These are phyloP conservation scores for Asterella californica DNA, from an alignment of 225 moss, liverwort and hornwort genomes.

Conservation along the genomic window DNA sequence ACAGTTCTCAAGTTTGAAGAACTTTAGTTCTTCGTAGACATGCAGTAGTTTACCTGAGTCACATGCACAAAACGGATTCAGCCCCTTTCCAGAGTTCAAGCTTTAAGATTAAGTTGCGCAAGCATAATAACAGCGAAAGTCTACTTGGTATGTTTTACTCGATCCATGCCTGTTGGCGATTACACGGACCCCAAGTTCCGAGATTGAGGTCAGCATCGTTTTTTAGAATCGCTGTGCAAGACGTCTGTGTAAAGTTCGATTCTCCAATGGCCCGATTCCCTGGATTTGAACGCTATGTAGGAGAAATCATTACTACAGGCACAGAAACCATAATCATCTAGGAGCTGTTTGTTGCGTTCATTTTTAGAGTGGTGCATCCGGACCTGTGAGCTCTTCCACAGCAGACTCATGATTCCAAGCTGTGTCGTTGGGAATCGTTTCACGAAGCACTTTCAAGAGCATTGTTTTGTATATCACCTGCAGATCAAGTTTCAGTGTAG, in stretches of 20 bases:
- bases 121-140: too few relatives aligned
- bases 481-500: not conserved
- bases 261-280: too few relatives aligned
- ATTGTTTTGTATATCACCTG: conserved; percentile 40
- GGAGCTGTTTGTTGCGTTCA: not conserved
- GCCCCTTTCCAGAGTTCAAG: not conserved
- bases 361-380: not conserved
- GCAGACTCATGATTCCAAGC: conserved; percentile 25
- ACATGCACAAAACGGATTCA: not conserved
- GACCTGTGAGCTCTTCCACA: conserved; percentile 30
- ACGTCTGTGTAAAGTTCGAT: too few relatives aligned
- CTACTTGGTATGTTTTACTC: too few relatives aligned
- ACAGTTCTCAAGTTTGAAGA: conserved; percentile 14
- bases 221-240: too few relatives aligned
- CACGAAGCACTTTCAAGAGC: conserved; percentile 24
- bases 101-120: too few relatives aligned
- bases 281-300: too few relatives aligned
- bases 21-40: conserved; percentile 32
- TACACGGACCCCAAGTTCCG: too few relatives aligned
- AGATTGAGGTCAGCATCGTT: too few relatives aligned
- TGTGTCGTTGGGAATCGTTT: conserved; percentile 17
- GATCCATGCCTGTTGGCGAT: too few relatives aligned
- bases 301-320: too few relatives aligned
- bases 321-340: too few relatives aligned
- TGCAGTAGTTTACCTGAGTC: conserved; percentile 34